These are phyloP conservation scores for Aspergillus texensis DNA, from an alignment of 2,329 filamentous ascomycete genomes.

Conservation along the genomic window DNA sequence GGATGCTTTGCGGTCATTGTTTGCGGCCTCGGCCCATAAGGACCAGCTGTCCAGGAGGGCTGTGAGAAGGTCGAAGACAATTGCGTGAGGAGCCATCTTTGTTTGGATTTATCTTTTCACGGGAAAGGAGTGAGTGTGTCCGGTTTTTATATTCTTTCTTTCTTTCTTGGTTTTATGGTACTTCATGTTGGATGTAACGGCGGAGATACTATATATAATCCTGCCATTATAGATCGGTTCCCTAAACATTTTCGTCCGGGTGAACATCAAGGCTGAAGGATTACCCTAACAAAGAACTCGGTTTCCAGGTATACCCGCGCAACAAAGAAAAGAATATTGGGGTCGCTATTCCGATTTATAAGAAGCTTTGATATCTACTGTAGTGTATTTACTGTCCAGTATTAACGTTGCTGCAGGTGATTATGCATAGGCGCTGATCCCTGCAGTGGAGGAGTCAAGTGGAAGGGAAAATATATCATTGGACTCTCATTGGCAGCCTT, in stretches of 20 bases:
- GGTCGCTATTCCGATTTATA: too few relatives aligned
- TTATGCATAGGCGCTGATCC: not conserved
- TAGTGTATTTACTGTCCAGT: too few relatives aligned
- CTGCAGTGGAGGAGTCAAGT: not conserved
- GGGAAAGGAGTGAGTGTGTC: too few relatives aligned
- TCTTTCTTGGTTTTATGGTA: not conserved
- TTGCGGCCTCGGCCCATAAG: constrained; percentile 3
- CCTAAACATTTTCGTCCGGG: not conserved
- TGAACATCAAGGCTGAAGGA: not conserved
- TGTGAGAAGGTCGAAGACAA: constrained; percentile 7
- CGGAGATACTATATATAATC: not conserved
- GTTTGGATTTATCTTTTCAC: not conserved
- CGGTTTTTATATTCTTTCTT: not conserved
- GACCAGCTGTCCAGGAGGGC: constrained; percentile 11
- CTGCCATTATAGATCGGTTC: not conserved
- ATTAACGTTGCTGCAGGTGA: not conserved
- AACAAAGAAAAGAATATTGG: too few relatives aligned
- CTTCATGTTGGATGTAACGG: not conserved
- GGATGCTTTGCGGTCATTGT: not conserved
- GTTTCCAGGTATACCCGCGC: not conserved
- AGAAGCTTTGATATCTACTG: too few relatives aligned
- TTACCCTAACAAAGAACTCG: not conserved
- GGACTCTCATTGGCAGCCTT: too few relatives aligned
- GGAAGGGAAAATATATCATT: too few relatives aligned
- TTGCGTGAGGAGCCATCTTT: not conserved